Conservation (phyloP, 192 early-diverging fungal genomes). For the Coemansia sp. region DNA sequence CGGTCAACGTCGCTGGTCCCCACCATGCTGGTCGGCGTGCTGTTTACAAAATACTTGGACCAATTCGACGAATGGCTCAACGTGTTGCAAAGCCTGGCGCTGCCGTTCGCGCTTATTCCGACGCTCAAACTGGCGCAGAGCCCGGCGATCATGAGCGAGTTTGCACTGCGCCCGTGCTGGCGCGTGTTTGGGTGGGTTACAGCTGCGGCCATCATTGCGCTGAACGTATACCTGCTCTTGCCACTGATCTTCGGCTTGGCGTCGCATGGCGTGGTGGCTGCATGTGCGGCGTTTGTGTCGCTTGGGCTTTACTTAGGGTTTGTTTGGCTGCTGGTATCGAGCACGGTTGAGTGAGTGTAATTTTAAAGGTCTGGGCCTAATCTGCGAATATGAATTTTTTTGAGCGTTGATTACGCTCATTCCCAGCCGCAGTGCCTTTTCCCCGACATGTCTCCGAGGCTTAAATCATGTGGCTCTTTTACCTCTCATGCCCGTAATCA, state of each 20-base stretch:
- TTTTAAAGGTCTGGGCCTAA: too few species aligned
- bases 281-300: conserved; percentile 13
- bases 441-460: too few species aligned
- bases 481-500: too few species aligned
- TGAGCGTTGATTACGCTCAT: too few species aligned
- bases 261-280: conserved; percentile 5
- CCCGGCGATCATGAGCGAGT: conserved; percentile 51
- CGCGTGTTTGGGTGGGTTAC: conserved; percentile 48
- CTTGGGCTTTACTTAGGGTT: conserved; percentile 24
- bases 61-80: conserved; percentile 68
- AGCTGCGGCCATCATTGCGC: conserved; percentile 54
- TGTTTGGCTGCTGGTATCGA: conserved; percentile 13
- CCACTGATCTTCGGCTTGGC: conserved; percentile 33
- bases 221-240: conserved; percentile 57
- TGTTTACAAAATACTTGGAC: conserved; percentile 59
- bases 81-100: conserved; percentile 65
- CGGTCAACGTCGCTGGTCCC: conserved; percentile 64
- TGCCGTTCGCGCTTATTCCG: conserved; percentile 64
- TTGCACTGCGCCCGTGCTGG: conserved; percentile 29
- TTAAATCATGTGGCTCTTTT: too few species aligned
- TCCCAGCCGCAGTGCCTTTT: too few species aligned
- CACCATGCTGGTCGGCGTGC: conserved; percentile 61
- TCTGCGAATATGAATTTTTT: too few species aligned
- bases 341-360: background rate
- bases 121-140: conserved; percentile 62